Evolutionary conservation across 805 yeast genomes (phyloP), one percentile per base, ranked within the genome.

Genomic region (Ogataea pilisensis): DNA sequence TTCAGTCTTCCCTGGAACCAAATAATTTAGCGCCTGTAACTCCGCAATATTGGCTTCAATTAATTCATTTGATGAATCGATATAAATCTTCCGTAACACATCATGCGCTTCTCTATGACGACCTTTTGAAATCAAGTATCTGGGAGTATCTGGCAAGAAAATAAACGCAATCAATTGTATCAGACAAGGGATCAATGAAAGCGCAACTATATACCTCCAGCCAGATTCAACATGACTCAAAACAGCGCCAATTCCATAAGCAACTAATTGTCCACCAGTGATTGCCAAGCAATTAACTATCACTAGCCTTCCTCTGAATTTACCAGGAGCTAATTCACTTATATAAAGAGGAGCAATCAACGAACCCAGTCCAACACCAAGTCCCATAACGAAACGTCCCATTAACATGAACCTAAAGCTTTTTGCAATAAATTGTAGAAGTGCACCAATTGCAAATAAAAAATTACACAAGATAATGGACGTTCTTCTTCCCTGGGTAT

Each of bases 121-220:
- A 38, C 85, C 84, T 48, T 79, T 76, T 71, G 85, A 79, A 35
- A 91, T 80, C 55, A 91, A 80, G 60, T 67, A 91, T 61, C 99
- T 78, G 44, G 99, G 99, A 11, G 98, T 89, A 58, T 91, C 99
- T 11, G 99, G 98, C 63, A 91, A 75, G 68, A 87, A 90, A 55
- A 79, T 61, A 60, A 93, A 90, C 37, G 87, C 73, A 17, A 70
- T 69, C 60, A 86, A 75, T 67, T 91, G 98, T 22, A 80, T 48
- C 14, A 73, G 81, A 6, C 96, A 85, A 12, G 98, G 98, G 22
- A 91, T 76, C 69, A 93, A 76, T 35, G 96, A 84, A 27, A 93
- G 66, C 5, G 97, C 98, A 27, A 93, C 96, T 21, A 88, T 72
- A 32, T 88, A 77, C 63, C 97, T 78, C 98, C 98, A 91, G 39